A percentile compares a stretch with the other conserved stretches of the same genome.
Conservation (phyloP, 306 rosid genomes). For the Malus domestica region ASM211411v1 NC_041805.1:29315001-29315500, state of each 20-base stretch:
- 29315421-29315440: not conserved
- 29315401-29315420: not conserved
- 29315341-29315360: not conserved
- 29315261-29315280: not conserved
- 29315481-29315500: not conserved
- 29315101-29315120: too few species aligned
- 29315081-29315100: too few species aligned
- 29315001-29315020: too few species aligned
- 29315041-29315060: too few species aligned
- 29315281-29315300: not conserved
- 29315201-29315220: too few species aligned
- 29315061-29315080: too few species aligned
- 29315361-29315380: not conserved
- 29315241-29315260: not conserved
- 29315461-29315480: not conserved
- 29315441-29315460: not conserved
- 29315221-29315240: not conserved
- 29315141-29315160: too few species aligned
- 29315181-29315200: not conserved
- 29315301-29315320: conserved; percentile 16
- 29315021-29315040: too few species aligned
- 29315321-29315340: conserved; percentile 15
- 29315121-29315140: too few species aligned
- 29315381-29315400: not conserved
- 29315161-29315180: too few species aligned